Conservation (phyloP, 2,329 filamentous ascomycete genomes). For the Alternaria rosae region DNA sequence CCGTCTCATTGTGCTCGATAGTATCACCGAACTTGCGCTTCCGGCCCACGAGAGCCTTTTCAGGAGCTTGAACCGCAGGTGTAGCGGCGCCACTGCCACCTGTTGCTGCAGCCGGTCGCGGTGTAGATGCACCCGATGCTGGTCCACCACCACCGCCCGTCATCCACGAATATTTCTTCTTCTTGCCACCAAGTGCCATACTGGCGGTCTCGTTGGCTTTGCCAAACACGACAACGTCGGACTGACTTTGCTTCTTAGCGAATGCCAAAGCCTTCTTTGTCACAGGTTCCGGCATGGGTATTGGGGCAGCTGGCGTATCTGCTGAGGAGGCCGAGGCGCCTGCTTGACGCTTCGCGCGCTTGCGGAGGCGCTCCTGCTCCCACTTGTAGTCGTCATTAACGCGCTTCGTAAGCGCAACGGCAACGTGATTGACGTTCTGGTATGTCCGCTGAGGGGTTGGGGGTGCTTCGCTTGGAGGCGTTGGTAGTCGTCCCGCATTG, state of each 20-base stretch:
- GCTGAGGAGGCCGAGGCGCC: conserved; percentile 35
- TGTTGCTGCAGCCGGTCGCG: conserved; percentile 35
- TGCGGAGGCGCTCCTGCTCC: conserved; percentile 69
- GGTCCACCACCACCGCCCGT: conserved; percentile 54
- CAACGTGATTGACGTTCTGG: conserved; percentile 65
- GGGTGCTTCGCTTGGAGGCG: conserved; percentile 57
- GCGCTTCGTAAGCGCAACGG: conserved; percentile 54
- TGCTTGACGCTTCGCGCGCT: conserved; percentile 53
- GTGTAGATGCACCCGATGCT: conserved; percentile 43
- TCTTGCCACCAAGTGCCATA: conserved; percentile 74
- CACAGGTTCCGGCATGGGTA: conserved; percentile 57
- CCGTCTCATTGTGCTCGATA: conserved; percentile 80
- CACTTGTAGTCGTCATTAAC: conserved; percentile 66
- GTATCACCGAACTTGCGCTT: conserved; percentile 73
- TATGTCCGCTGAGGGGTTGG: conserved; percentile 59
- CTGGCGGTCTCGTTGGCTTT: conserved; percentile 87
- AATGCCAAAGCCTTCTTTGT: conserved; percentile 90
- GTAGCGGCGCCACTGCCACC: conserved; percentile 37
- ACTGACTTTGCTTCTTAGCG: conserved; percentile 74
- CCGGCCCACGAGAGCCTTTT: conserved; percentile 61
- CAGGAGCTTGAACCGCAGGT: conserved; percentile 27
- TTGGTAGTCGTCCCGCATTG: conserved; percentile 53
- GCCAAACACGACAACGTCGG: conserved; percentile 78
- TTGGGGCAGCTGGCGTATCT: conserved; percentile 33
- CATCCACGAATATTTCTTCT: conserved; percentile 81